These are phyloP conservation scores for Fusarium sp. DNA, from an alignment of 2,329 filamentous ascomycete genomes.

Conservation along the genomic window DNA sequence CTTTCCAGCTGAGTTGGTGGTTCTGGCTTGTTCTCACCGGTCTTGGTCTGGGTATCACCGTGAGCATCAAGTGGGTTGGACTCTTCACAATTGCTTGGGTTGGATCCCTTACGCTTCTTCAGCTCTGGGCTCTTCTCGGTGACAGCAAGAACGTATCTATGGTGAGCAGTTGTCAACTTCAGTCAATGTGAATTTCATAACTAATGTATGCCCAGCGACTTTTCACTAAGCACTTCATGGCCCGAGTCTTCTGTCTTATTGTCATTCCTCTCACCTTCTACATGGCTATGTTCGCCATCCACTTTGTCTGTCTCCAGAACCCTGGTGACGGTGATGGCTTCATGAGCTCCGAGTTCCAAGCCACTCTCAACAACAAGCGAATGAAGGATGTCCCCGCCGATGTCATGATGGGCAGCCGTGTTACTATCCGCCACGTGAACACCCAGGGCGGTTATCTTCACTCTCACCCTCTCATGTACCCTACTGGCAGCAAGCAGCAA, in stretches of 20 bases:
- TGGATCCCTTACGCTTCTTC: conserved; percentile 87
- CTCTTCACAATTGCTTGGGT: conserved; percentile 99
- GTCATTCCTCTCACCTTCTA: conserved; percentile 92
- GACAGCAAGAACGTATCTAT: conserved; percentile 88
- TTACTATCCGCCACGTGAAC: conserved; percentile 92
- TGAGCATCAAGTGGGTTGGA: conserved; percentile 98
- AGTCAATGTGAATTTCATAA: no score
- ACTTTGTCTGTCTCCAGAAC: conserved; percentile 93
- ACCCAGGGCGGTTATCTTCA: conserved; percentile 98
- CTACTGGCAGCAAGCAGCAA: conserved; percentile 96
- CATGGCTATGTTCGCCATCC: conserved; percentile 96
- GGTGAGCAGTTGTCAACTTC: conserved; percentile 57
- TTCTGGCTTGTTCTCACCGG: conserved; percentile 94
- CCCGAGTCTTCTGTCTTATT: conserved; percentile 90
- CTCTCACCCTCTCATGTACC: conserved; percentile 98
- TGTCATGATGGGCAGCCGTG: conserved; percentile 87
- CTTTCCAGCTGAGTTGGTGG: conserved; percentile 95
- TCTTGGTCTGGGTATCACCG: conserved; percentile 87
- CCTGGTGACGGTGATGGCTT: conserved; percentile 98
- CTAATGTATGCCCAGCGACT: conserved; percentile 66
- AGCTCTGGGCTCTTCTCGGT: conserved; percentile 95
- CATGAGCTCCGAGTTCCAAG: conserved; percentile 99
- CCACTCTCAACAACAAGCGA: conserved; percentile 93
- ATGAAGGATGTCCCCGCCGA: conserved; percentile 97
- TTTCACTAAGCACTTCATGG: conserved; percentile 95